phyloP scores from a whole-genome alignment of 352 stramenopile genomes.

The Phytopythium montanum region DNA sequence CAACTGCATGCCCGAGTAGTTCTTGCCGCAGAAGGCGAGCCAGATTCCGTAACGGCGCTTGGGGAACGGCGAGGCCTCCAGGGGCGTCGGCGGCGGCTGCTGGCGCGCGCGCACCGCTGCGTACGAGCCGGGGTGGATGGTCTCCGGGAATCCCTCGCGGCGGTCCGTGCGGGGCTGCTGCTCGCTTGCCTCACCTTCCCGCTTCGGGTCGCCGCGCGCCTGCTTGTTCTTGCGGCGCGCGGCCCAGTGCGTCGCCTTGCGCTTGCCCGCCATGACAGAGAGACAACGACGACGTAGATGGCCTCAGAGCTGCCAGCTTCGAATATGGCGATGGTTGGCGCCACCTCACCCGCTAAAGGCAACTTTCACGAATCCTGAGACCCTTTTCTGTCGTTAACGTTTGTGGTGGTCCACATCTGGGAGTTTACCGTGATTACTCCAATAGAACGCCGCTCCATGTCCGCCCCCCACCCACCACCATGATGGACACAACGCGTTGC shows the following conservation, averaged over 20 bases:
- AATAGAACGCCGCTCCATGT: neutral
- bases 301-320: neutral
- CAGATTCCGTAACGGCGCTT: conserved; percentile 82
- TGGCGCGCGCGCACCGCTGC: conserved; percentile 33
- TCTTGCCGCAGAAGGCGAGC: conserved; percentile 86
- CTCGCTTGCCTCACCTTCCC: conserved; percentile 16
- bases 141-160: conserved; percentile 50
- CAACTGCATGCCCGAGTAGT: conserved; percentile 91
- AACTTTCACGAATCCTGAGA: neutral
- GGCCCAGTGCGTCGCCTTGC: conserved; percentile 66
- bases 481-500: neutral
- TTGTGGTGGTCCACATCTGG: no score
- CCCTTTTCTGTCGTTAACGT: neutral
- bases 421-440: neutral
- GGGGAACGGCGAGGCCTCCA: conserved; percentile 4
- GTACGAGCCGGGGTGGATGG: conserved; percentile 76
- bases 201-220: conserved; percentile 22
- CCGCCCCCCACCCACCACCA: conserved; percentile 3
- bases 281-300: neutral
- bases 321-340: neutral
- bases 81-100: conserved; percentile 5
- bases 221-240: conserved; percentile 78
- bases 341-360: neutral
- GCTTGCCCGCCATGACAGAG: conserved; percentile 35
- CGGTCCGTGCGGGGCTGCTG: conserved; percentile 24